Evolutionary conservation across 176 grass and related monocot genomes (phyloP).

Genomic region (Oropetium thomaeum): DNA sequence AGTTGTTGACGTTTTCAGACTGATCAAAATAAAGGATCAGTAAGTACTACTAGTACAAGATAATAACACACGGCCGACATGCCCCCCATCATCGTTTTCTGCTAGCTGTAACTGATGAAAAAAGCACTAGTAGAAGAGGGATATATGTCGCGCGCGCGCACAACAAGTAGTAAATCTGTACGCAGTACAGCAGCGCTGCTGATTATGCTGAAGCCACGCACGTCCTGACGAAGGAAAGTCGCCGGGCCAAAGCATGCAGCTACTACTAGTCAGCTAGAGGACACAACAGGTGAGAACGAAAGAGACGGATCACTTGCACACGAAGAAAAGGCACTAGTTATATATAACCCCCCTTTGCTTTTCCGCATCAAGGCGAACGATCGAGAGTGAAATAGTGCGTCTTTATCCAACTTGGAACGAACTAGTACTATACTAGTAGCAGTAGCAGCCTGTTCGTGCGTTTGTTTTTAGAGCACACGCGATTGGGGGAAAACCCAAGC

Average conservation of each 20-base stretch:
- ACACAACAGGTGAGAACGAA: not conserved
- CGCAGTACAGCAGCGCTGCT: not conserved
- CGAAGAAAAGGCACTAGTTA: slow-evolving; percentile 52
- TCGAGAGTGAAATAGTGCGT: slow-evolving; percentile 44
- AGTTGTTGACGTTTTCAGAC: not conserved
- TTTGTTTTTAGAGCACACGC: not conserved
- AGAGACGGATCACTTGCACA: slow-evolving; percentile 27
- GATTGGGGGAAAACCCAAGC: too few relatives aligned
- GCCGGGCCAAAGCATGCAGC: not conserved
- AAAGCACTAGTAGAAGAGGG: not conserved
- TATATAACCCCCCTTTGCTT: slow-evolving; percentile 14
- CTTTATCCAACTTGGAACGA: slow-evolving; percentile 32
- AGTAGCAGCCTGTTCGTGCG: not conserved
- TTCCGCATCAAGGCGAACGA: slow-evolving; percentile 22
- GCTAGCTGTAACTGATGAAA: too few relatives aligned
- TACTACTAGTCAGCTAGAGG: not conserved
- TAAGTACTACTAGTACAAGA: too few relatives aligned
- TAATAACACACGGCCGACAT: not conserved
- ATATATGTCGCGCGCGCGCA: too few relatives aligned
- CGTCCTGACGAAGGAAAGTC: not conserved
- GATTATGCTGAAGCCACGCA: slow-evolving; percentile 7
- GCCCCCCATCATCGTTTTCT: too few relatives aligned
- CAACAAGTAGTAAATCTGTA: not conserved
- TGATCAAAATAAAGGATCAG: not conserved
- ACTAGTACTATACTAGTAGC: too few relatives aligned